These are phyloP conservation scores for Trichoderma citrinoviride DNA, from an alignment of 2,329 filamentous ascomycete genomes.

Conservation along the genomic window DNA sequence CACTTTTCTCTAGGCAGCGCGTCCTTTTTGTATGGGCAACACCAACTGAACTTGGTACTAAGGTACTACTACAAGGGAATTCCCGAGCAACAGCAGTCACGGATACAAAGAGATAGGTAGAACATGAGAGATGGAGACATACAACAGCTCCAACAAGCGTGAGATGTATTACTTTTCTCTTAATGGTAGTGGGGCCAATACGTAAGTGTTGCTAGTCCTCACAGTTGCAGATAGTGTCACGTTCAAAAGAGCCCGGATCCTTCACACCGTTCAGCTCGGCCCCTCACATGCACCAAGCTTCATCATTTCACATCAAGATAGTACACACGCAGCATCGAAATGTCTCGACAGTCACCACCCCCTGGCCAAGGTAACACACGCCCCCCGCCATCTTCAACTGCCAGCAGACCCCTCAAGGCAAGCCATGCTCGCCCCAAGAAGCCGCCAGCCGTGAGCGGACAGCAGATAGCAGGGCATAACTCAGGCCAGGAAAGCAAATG, in stretches of 20 bases:
- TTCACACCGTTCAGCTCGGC: too few species aligned
- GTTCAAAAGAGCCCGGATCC: too few species aligned
- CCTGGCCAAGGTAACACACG: slow-evolving; percentile 33
- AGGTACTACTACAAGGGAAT: too few species aligned
- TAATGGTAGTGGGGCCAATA: too few species aligned
- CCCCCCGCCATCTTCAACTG: slow-evolving; percentile 29
- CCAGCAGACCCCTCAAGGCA: slow-evolving; percentile 1
- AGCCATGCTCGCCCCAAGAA: background rate
- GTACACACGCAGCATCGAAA: slow-evolving; percentile 22
- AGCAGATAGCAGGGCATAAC: slow-evolving; percentile 38
- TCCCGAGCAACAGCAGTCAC: background rate
- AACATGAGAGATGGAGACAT: too few species aligned
- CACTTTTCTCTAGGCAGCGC: slow-evolving; percentile 23
- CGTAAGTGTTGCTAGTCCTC: too few species aligned
- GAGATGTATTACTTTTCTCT: too few species aligned
- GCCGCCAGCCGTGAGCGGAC: slow-evolving; percentile 10
- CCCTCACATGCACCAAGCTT: too few species aligned
- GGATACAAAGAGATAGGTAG: background rate
- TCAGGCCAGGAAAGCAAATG: slow-evolving; percentile 42
- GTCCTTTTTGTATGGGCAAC: background rate
- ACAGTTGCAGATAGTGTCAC: too few species aligned
- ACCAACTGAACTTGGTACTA: too few species aligned
- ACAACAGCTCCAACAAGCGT: too few species aligned
- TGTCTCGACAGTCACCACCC: slow-evolving; percentile 44
- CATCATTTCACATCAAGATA: too few species aligned